Evolutionary conservation across 495 filamentous ascomycete genomes (phyloP), one percentile per base, ranked within the genome.

Genomic region (Xanthoparmelia taractica): DNA sequence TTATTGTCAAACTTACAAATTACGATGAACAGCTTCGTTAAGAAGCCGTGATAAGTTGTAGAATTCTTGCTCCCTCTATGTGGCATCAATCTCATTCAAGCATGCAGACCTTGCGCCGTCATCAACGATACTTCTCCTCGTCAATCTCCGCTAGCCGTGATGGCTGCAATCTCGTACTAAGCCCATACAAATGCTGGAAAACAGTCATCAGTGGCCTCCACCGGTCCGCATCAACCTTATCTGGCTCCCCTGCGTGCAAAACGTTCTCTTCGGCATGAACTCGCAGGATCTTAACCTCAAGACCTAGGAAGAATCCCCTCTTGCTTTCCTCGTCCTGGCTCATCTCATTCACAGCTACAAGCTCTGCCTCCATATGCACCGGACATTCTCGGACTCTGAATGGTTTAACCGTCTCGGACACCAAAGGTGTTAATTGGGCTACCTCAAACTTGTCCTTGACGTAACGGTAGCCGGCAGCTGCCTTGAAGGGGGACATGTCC

Each of bases 381-480:
- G 60, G 36, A 41, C 60, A 12, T 11, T 62, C 34, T 38, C 17
- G 34, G 4, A 62, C 11, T 34, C 60, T 2, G 25, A 34, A 38
- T 20, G 31, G 25, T 38, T 25, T 12, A 7, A 41, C n/a, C 18
- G 31, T 1, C 47, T 59, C 57, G 23, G 74, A 77, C 20, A 65
- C 60, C 57, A 69, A 66, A 38, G 73, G 73, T 36, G 75, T 77
- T 17, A 57, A 62, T 8, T 67, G 65, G 12, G 77, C 68, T 43
- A 63, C 63, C 31, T 65, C 66, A 64, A 76, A 80, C 61, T 78
- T 79, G 66, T 80, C 77, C 59, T 74, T 74, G 70, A 72, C 68
- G 58, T 72, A 74, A 37, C 62, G 41, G 61, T 78, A 78, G 41
- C 72, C 70, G 27, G 65, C 54, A 27, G 37, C 58, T 15, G 48